phyloP scores from a whole-genome alignment of 2,329 filamentous ascomycete genomes.

The Pyrenophora tritici-repentis region DNA sequence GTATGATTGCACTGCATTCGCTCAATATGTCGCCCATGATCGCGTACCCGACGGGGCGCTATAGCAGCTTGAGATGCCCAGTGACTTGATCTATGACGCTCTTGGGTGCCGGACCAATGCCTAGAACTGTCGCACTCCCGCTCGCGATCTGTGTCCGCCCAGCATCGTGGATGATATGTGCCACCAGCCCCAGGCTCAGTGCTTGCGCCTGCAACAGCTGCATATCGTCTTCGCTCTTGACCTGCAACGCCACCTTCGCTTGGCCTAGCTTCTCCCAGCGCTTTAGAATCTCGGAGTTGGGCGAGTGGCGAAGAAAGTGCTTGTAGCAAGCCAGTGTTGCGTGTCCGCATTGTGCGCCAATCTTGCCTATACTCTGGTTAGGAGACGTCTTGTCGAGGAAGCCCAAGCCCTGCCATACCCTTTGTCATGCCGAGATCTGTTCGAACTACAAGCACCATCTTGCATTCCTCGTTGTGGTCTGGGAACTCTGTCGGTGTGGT shows the following conservation, averaged over 20 bases:
- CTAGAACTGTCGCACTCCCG: constrained; percentile 89
- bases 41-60: constrained; percentile 1
- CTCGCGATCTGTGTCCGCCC: constrained; percentile 95
- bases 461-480: constrained; percentile 77
- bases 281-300: constrained; percentile 68
- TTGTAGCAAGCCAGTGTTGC: constrained; percentile 99
- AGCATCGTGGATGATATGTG: constrained; percentile 92
- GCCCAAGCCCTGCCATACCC: constrained; percentile 58
- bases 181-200: constrained; percentile 80
- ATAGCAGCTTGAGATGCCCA: constrained; percentile 81
- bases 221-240: constrained; percentile 80
- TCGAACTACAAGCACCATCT: constrained; percentile 87
- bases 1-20: background rate
- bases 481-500: constrained; percentile 52
- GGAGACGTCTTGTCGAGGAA: background rate
- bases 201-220: constrained; percentile 80
- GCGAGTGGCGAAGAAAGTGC: constrained; percentile 63
- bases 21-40: background rate
- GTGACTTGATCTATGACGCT: constrained; percentile 87
- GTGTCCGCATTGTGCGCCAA: constrained; percentile 92
- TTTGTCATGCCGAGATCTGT: constrained; percentile 98
- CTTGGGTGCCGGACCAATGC: constrained; percentile 74
- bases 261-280: constrained; percentile 88
- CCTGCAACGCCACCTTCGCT: constrained; percentile 90
- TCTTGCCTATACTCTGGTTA: constrained; percentile 71